Base-by-base conservation (phyloP, 1,284 basidiomycete species). In the Fomitopsis schrenkii region DNA sequence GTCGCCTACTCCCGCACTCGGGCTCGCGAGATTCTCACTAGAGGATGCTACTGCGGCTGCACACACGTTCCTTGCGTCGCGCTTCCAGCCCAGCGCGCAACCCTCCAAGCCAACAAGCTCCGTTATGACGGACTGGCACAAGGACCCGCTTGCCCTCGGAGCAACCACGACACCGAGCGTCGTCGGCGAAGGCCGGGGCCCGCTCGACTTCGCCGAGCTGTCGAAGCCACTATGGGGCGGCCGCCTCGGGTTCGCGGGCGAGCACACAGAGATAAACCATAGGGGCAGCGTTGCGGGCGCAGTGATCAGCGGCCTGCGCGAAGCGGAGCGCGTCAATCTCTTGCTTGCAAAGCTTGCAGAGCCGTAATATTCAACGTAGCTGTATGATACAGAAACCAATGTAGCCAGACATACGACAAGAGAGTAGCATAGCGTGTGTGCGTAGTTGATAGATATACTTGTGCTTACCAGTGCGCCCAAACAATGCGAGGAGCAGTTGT, bases 181-280 rank as follows among this genome's bases (percentile, higher is more conserved):
- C 17, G 38, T 62, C 22, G 62, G 63, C 41, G 65, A 65, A 17
- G 63, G 53, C 2, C 60, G 58, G 3, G 41, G 55, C 30, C 65
- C 66, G 14, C 60, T 66, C 15, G 65, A 68, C 52, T 64, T 66
- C 36, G 58, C 54, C 9, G 66, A 68, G 59, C 61, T 65, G 9
- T 62, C 60, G 26, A 64, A 63, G 62, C 65, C 65, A 6, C 42
- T 66, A 5, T 68, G 63, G 66, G 62, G 44, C 36, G 66, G 66
- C 41, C 30, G 46, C 5, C 60, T 68, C n/a, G 63, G 62, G 12
- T 68, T 64, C 30, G 66, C 66, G 5, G 66, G 66, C 2, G 66
- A 67, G 40, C 65, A 66, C 48, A 66, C 66, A 12, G 65, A 66
- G 0, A 33, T 63, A 38, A 58, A 67, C 45, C 59, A 66, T 30